Conservation (phyloP, 2,329 filamentous ascomycete genomes). For the Aureobasidium sp. region DNA sequence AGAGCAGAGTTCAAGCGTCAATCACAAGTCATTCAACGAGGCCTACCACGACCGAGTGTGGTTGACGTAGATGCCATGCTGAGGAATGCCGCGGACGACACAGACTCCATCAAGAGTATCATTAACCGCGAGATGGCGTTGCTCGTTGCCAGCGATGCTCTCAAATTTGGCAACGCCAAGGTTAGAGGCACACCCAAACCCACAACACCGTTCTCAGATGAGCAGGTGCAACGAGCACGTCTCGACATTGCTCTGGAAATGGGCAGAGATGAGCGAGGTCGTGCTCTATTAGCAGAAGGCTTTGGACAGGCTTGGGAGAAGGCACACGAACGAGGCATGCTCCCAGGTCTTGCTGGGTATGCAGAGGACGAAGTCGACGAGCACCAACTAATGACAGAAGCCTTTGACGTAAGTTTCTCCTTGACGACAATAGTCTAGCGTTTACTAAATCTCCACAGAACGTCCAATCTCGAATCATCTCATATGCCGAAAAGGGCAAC, state of each 20-base stretch:
- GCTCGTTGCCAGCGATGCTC: conserved; percentile 85
- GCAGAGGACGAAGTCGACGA: conserved; percentile 79
- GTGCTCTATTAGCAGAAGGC: conserved; percentile 49
- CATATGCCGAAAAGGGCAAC: conserved; percentile 80
- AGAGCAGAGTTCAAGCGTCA: conserved; percentile 80
- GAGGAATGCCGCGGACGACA: conserved; percentile 64
- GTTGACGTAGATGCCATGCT: conserved; percentile 78
- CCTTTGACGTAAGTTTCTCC: conserved; percentile 73
- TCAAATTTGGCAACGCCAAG: conserved; percentile 73
- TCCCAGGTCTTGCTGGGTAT: conserved; percentile 86
- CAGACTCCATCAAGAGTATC: conserved; percentile 71
- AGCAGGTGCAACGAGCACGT: conserved; percentile 76
- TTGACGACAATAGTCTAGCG: neutral
- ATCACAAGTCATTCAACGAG: conserved; percentile 91
- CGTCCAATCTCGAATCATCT: conserved; percentile 77
- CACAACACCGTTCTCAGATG: conserved; percentile 74
- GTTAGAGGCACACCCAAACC: conserved; percentile 67
- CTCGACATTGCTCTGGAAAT: conserved; percentile 79
- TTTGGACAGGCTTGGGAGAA: conserved; percentile 59
- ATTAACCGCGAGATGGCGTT: conserved; percentile 82
- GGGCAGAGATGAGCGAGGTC: conserved; percentile 51
- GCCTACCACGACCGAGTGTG: conserved; percentile 78
- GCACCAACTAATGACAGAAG: conserved; percentile 68
- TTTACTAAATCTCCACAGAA: conserved; percentile 48
- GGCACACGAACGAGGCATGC: conserved; percentile 51